These are phyloP conservation scores for Silene latifolia DNA, from an alignment of 148 eudicot species.

Conservation along the genomic window DNA sequence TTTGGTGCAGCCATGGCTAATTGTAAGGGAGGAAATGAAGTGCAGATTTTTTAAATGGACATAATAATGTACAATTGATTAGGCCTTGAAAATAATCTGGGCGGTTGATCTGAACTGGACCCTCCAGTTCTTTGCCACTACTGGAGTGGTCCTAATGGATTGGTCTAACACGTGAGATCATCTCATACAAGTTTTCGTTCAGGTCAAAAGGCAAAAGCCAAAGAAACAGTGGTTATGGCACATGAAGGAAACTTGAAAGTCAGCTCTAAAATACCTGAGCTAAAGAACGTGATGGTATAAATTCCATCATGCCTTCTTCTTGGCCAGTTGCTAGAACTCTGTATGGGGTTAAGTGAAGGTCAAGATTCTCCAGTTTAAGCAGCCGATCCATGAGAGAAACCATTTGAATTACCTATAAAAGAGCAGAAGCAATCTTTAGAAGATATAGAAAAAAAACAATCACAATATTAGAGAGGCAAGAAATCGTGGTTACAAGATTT, in stretches of 20 bases:
- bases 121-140: too few species aligned
- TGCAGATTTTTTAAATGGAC: too few species aligned
- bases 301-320: slow-evolving; percentile 98
- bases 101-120: too few species aligned
- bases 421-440: neutral
- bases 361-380: slow-evolving; percentile 95
- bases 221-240: neutral
- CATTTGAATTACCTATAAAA: slow-evolving; percentile 87
- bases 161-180: too few species aligned
- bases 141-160: too few species aligned
- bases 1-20: too few species aligned
- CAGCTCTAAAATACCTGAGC: slow-evolving; percentile 60
- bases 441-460: neutral
- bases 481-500: neutral
- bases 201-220: neutral
- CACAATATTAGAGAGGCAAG: slow-evolving; percentile 8
- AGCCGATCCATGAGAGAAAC: slow-evolving; percentile 94
- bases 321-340: slow-evolving; percentile 94
- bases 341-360: slow-evolving; percentile 92
- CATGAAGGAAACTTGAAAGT: neutral
- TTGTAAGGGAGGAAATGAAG: too few species aligned
- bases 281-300: slow-evolving; percentile 88
- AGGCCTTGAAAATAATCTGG: too few species aligned
- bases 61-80: too few species aligned
- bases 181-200: too few species aligned